A percentile compares a stretch with the other conserved stretches of the same genome.
These are phyloP conservation scores for Trifolium fragiferum DNA, from an alignment of 306 rosid species.

Conservation along the genomic window DNA sequence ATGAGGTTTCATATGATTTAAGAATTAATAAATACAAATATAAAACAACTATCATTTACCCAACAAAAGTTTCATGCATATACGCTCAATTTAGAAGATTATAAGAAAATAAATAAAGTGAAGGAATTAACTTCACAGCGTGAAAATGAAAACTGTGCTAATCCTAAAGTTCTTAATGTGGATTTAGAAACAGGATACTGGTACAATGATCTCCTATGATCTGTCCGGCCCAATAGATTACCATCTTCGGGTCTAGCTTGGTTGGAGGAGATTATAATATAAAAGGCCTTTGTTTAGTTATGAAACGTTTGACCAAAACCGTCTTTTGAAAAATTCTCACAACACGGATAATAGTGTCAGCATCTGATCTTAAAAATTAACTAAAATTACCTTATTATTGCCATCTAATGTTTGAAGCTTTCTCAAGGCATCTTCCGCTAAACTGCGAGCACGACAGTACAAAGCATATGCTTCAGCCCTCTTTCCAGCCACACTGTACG, in stretches of 20 bases:
- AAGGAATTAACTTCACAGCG: slow-evolving; percentile 11
- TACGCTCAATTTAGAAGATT: slow-evolving; percentile 21
- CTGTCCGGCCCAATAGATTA: neutral
- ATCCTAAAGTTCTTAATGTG: slow-evolving; percentile 23
- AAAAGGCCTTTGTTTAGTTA: slow-evolving; percentile 23
- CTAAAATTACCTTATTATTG: slow-evolving; percentile 48
- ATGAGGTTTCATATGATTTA: neutral
- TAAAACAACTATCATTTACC: slow-evolving; percentile 9
- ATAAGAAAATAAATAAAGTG: slow-evolving; percentile 1
- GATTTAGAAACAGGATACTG: neutral
- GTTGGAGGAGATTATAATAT: slow-evolving; percentile 5
- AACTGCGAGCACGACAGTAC: slow-evolving; percentile 66
- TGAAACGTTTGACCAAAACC: slow-evolving; percentile 6
- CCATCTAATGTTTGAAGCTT: slow-evolving; percentile 46
- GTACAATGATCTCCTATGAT: slow-evolving; percentile 11
- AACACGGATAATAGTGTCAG: neutral
- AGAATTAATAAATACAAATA: slow-evolving; percentile 13
- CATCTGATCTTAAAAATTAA: slow-evolving; percentile 18
- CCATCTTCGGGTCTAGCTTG: slow-evolving; percentile 6
- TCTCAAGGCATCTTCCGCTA: slow-evolving; percentile 54
- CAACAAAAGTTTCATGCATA: slow-evolving; percentile 24
- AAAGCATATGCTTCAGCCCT: slow-evolving; percentile 92
- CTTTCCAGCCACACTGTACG: slow-evolving; percentile 90
- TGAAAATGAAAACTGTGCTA: slow-evolving; percentile 12
- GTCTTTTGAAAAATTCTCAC: neutral